Evolutionary conservation across 441 rosid genomes (phyloP).

Genomic region (Isatis lusitanica): DNA sequence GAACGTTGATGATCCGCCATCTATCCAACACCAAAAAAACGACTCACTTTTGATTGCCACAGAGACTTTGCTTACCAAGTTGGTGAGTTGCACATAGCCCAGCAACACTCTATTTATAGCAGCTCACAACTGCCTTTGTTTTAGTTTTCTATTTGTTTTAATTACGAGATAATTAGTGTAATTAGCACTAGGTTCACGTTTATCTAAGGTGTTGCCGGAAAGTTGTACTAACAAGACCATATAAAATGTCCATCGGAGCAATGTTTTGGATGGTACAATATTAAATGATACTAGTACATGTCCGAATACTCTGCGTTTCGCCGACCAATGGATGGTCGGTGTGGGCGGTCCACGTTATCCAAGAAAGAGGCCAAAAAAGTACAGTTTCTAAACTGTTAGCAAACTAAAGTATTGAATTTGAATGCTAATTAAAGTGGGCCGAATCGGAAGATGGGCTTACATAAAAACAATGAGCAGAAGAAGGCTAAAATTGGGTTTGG

Average conservation of each 20-base stretch:
- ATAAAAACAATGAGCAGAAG: not conserved
- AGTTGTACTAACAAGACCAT: conserved; percentile 3
- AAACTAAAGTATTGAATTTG: not conserved
- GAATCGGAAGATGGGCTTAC: conserved; percentile 9
- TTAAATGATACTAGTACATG: conserved; percentile 11
- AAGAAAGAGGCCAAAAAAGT: not conserved
- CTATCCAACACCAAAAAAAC: not conserved
- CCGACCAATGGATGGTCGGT: conserved; percentile 31
- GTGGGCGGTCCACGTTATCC: conserved; percentile 31
- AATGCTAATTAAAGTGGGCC: conserved; percentile 5
- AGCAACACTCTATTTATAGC: conserved; percentile 32
- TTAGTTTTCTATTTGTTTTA: not conserved
- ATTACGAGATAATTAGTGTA: not conserved
- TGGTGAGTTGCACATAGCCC: conserved; percentile 25
- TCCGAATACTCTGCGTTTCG: conserved; percentile 3
- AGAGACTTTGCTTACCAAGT: conserved; percentile 36
- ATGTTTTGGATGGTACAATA: not conserved
- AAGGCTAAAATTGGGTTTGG: not conserved
- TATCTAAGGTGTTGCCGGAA: conserved; percentile 22
- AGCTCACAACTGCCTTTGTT: not conserved
- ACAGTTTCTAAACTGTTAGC: not conserved
- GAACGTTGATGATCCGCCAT: conserved; percentile 45
- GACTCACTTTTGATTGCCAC: not conserved
- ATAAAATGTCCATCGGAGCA: conserved; percentile 5
- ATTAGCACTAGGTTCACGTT: conserved; percentile 8